phyloP scores from a whole-genome alignment of 31 red algal species.

The Asparagopsis taxiformis region DNA sequence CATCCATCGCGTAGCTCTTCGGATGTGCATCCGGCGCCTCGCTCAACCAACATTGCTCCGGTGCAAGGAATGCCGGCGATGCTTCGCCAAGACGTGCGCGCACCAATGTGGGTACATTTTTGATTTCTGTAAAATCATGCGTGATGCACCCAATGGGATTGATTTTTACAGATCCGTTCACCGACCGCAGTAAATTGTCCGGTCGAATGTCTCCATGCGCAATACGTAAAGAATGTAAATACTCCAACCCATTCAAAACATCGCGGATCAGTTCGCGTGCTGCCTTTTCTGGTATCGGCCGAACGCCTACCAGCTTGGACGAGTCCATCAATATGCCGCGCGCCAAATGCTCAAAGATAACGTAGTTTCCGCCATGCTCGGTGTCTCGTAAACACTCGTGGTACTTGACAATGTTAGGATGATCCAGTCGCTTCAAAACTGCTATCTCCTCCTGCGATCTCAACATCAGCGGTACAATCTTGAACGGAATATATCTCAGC shows the following conservation, averaged over 20 bases:
- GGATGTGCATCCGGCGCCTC: conserved; percentile 33
- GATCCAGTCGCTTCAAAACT: conserved; percentile 59
- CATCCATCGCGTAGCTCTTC: conserved; percentile 64
- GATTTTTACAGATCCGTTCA: conserved; percentile 65
- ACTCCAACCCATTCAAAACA: conserved; percentile 58
- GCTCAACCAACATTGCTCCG: conserved; percentile 62
- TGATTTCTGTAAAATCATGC: conserved; percentile 55
- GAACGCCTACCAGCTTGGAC: conserved; percentile 29
- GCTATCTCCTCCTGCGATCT: conserved; percentile 69
- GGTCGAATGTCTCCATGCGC: conserved; percentile 80
- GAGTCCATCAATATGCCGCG: conserved; percentile 51
- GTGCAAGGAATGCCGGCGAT: conserved; percentile 55
- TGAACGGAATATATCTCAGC: conserved; percentile 32
- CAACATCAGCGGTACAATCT: conserved; percentile 37
- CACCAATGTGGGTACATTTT: conserved; percentile 15
- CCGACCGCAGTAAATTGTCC: conserved; percentile 73
- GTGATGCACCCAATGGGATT: conserved; percentile 57
- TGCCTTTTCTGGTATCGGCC: conserved; percentile 22
- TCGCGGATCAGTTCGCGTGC: conserved; percentile 55
- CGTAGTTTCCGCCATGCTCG: conserved; percentile 41
- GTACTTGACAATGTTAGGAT: conserved; percentile 67
- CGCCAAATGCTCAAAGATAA: conserved; percentile 56
- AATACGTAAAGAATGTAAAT: conserved; percentile 69
- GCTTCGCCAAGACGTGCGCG: conserved; percentile 26
- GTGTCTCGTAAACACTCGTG: conserved; percentile 51